phyloP scores from a whole-genome alignment of 768 basidiomycete species.

The Saitozyma podzolica region DNA sequence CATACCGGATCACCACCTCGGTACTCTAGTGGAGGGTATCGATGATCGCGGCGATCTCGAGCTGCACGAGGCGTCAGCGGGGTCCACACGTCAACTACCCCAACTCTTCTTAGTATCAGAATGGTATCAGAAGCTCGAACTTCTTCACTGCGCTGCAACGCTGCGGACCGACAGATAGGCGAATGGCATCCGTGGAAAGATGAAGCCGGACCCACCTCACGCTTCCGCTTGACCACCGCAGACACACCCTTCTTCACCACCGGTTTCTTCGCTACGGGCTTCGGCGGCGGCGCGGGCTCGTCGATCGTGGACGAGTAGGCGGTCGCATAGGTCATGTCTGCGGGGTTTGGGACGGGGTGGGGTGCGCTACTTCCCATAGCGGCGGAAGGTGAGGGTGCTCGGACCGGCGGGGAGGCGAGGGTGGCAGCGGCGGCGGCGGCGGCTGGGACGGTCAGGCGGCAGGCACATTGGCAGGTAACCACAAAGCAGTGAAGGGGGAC shows the following conservation, averaged over 20 bases:
- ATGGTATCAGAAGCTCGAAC: no score
- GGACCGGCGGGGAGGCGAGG: slow-evolving; percentile 7
- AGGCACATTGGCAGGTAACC: slow-evolving; percentile 1
- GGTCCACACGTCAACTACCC: background rate
- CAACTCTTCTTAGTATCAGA: no score
- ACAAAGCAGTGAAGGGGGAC: no score
- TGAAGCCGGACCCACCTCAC: slow-evolving; percentile 59
- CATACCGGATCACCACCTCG: slow-evolving; percentile 81
- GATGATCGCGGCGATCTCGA: slow-evolving; percentile 65
- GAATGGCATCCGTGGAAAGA: no score
- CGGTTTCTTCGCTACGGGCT: slow-evolving; percentile 51
- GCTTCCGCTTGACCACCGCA: slow-evolving; percentile 80
- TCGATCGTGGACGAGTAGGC: slow-evolving; percentile 34
- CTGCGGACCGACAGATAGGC: no score
- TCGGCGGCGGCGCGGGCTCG: slow-evolving; percentile 39
- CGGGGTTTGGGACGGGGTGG: slow-evolving; percentile 13
- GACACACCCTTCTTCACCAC: slow-evolving; percentile 51
- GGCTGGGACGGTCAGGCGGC: background rate
- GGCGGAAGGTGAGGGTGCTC: background rate
- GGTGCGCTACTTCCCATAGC: background rate
- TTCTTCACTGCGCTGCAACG: no score
- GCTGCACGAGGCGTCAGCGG: slow-evolving; percentile 11
- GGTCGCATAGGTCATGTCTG: slow-evolving; percentile 50
- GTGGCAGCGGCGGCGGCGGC: slow-evolving; percentile 4
- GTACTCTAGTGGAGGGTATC: slow-evolving; percentile 79